phyloP scores from a whole-genome alignment of 176 grass and related monocot genomes.

The Melocanna baccifera region DNA sequence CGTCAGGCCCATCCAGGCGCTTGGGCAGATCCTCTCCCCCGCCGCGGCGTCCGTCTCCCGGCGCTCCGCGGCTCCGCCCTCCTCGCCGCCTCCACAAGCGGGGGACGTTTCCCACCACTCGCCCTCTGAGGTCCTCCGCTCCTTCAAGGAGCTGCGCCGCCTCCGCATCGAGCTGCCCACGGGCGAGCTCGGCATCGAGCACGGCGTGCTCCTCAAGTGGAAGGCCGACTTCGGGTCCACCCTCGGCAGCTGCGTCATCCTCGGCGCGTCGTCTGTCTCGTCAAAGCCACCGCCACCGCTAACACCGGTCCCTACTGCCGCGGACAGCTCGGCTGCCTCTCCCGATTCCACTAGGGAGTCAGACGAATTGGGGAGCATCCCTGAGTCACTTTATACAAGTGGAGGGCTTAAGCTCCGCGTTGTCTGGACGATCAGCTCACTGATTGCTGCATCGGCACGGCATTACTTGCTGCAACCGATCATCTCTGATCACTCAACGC shows the following conservation, averaged over 20 bases:
- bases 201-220: slow-evolving; percentile 87
- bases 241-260: slow-evolving; percentile 71
- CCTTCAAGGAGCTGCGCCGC: slow-evolving; percentile 74
- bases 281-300: background rate
- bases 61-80: background rate
- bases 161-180: slow-evolving; percentile 81
- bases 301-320: background rate
- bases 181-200: slow-evolving; percentile 76
- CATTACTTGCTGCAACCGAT: slow-evolving; percentile 88
- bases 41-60: slow-evolving; percentile 35
- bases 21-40: slow-evolving; percentile 74
- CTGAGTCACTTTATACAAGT: slow-evolving; percentile 57
- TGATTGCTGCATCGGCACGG: slow-evolving; percentile 82
- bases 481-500: slow-evolving; percentile 52
- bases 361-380: slow-evolving; percentile 51
- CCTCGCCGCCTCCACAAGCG: background rate
- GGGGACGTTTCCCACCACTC: slow-evolving; percentile 83
- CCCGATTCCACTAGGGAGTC: slow-evolving; percentile 15
- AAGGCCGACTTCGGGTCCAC: slow-evolving; percentile 84
- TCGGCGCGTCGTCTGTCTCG: slow-evolving; percentile 64
- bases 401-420: slow-evolving; percentile 76
- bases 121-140: slow-evolving; percentile 81
- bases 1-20: slow-evolving; percentile 69
- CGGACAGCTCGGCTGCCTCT: background rate
- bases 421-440: slow-evolving; percentile 89